phyloP scores from a whole-genome alignment of 371 early-diverging fungal genomes.

The Haplosporangium sp. region DNA sequence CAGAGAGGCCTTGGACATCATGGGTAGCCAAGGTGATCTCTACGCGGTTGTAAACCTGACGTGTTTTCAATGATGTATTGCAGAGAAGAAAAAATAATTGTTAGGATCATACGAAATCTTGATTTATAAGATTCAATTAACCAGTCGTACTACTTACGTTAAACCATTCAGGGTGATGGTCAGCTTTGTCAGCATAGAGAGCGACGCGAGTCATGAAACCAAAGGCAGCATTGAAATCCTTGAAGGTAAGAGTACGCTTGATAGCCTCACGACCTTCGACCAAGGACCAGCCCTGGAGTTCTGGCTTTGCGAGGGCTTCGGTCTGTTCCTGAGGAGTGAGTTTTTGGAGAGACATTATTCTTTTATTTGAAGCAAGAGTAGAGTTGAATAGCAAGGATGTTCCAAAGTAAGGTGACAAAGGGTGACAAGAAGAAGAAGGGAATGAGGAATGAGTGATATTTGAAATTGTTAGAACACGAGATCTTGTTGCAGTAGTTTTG shows the following conservation, averaged over 20 bases:
- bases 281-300: constrained; percentile 75
- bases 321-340: constrained; percentile 67
- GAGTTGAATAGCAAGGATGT: not conserved
- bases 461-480: not conserved
- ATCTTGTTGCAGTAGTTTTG: not conserved
- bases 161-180: constrained; percentile 97
- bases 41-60: constrained; percentile 89
- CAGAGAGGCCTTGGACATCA: constrained; percentile 87
- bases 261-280: constrained; percentile 85
- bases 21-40: constrained; percentile 92
- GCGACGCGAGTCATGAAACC: constrained; percentile 96
- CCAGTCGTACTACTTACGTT: constrained; percentile 67
- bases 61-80: not conserved
- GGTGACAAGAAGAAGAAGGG: not conserved
- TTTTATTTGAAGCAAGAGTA: constrained; percentile 9
- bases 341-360: constrained; percentile 57
- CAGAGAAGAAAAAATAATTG: not conserved
- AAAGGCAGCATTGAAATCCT: constrained; percentile 90
- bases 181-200: constrained; percentile 87
- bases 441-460: not conserved
- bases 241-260: constrained; percentile 80
- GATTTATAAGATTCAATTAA: no score
- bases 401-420: not conserved
- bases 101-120: no score
- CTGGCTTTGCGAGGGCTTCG: constrained; percentile 53